Evolutionary conservation across 2,329 filamentous ascomycete genomes (phyloP).

Genomic region (Nannizzia gypsea): DNA sequence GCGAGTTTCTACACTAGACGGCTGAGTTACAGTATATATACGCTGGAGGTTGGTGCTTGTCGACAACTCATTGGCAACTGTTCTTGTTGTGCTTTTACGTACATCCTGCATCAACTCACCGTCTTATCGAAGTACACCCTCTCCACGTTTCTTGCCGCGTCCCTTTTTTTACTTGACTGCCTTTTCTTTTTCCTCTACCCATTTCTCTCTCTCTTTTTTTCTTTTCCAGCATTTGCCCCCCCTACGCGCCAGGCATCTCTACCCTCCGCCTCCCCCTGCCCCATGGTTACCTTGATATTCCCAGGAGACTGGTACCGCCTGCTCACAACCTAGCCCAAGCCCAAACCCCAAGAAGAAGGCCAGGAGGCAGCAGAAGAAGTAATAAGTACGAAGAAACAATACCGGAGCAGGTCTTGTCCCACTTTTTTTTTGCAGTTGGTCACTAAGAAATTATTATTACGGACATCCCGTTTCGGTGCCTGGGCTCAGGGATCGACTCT

Average conservation of each 20-base stretch:
- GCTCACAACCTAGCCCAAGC: not conserved
- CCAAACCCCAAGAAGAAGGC: not conserved
- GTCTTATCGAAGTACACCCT: not conserved
- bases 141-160: not conserved
- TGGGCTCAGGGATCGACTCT: not conserved
- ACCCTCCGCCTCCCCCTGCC: not conserved
- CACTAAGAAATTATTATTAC: not conserved
- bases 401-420: not conserved
- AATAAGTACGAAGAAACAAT: conserved; percentile 1
- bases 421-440: not conserved
- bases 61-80: not conserved
- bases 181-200: not conserved
- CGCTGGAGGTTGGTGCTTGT: not conserved
- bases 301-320: conserved; percentile 4
- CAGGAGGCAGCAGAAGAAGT: not conserved
- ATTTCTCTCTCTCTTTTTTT: not conserved
- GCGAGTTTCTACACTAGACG: not conserved
- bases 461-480: not conserved
- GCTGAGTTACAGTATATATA: not conserved
- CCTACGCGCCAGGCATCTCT: not conserved
- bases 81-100: not conserved
- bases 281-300: conserved; percentile 3
- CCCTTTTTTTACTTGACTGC: not conserved
- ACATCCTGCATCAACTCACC: not conserved
- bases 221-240: not conserved